Base-by-base conservation (phyloP, 202 grass and related monocot genomes). In the Hordeum pubiflorum region DNA sequence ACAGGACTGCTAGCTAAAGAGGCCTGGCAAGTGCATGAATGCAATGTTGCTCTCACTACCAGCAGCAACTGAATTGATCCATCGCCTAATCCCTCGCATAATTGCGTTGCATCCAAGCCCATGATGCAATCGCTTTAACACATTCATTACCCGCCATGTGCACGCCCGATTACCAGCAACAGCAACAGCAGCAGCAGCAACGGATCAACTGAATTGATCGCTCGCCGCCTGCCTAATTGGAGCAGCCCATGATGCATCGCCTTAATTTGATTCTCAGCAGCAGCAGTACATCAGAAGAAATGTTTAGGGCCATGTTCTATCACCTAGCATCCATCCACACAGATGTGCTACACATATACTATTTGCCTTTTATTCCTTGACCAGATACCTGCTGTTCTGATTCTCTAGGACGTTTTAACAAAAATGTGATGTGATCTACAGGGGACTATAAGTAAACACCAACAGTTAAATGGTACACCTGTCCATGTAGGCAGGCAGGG, bases 11-110 rank as follows among this genome's bases (percentile, higher is more conserved):
- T 50, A 50, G 46, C 46, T 50, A 75, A 69, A 74, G 66, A 52
- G 72, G 79, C 66, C 63, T 54, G 78, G 66, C 78, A 86, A 79
- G 18, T 82, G 74, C 87, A 61, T 66, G 74, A 79, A 74, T n/a
- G n/a, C n/a, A n/a, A n/a, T n/a, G n/a, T n/a, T 67, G 59, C 78
- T 65, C 48, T 65, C 44, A 24, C 63, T 44, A 65, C 77, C 77
- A 81, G 72, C 78, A 85, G 26, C 17, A 72, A 78, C 74, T 23
- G 38, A 39, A 70, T 27, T 70, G 67, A 44, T 44, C 44, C 44
- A 48, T 48, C 14, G 44, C 44, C 44, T 48, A 17, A 48, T 48
- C 14, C 44, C 44, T 48, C 44, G 0, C 44, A 48, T 48, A 48
- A 48, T 48, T 15, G 43, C 43, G 4, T 48, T 15, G 44, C 17